phyloP scores from a whole-genome alignment of 139 green algal species.

The Edaphochlamys debaryana region DNA sequence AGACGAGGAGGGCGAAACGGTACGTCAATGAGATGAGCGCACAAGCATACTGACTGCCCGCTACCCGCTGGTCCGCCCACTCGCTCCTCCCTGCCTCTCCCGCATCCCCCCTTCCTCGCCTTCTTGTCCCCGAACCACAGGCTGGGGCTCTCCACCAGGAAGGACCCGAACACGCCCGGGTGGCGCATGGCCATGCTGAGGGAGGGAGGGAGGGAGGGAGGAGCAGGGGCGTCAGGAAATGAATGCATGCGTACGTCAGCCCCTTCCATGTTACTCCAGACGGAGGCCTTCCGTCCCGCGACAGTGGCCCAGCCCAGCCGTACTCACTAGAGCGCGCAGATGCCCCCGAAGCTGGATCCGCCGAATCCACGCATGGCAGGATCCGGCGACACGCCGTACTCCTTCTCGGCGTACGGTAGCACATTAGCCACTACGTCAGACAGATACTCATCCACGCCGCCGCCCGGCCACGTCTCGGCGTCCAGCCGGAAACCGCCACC shows the following conservation, averaged over 20 bases:
- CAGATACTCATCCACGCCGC: slow-evolving; percentile 54
- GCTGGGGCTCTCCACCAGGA: slow-evolving; percentile 62
- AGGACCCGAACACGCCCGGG: slow-evolving; percentile 47
- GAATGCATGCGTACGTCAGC: too few relatives aligned
- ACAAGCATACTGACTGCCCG: too few relatives aligned
- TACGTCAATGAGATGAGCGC: too few relatives aligned
- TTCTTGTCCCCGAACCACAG: slow-evolving; percentile 59
- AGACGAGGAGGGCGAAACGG: too few relatives aligned
- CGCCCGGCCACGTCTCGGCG: slow-evolving; percentile 56
- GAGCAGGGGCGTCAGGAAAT: not conserved
- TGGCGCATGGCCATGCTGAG: not conserved
- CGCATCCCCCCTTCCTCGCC: too few relatives aligned
- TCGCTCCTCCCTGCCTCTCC: too few relatives aligned
- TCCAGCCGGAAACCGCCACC: slow-evolving; percentile 49
- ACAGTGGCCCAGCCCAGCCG: too few relatives aligned
- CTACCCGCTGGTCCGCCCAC: too few relatives aligned
- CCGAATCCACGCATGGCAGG: slow-evolving; percentile 49
- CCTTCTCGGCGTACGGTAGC: slow-evolving; percentile 46
- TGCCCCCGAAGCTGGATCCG: slow-evolving; percentile 68
- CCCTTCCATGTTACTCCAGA: too few relatives aligned
- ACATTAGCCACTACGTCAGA: slow-evolving; percentile 19
- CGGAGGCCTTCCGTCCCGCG: too few relatives aligned
- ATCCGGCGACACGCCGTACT: slow-evolving; percentile 40
- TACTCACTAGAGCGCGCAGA: slow-evolving; percentile 48
- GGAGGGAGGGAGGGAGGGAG: not conserved